phyloP scores from a whole-genome alignment of 1,284 basidiomycete species.

The Tylopilus sp. region DNA sequence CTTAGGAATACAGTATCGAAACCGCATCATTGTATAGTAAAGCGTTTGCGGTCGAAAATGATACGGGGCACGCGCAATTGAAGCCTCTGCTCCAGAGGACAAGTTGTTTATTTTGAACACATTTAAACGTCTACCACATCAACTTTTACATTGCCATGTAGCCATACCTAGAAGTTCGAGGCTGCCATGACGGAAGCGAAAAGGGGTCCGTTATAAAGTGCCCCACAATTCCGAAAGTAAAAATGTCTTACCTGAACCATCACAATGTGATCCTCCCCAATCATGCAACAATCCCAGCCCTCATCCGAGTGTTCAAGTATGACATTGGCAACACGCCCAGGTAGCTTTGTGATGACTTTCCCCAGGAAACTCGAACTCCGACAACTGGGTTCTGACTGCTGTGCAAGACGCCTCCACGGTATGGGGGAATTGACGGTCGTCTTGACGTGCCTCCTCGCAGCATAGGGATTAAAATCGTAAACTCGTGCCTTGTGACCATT shows the following conservation, averaged over 20 bases:
- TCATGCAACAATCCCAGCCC: slow-evolving; percentile 32
- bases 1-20: background rate
- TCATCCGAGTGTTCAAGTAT: slow-evolving; percentile 9
- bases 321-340: slow-evolving; percentile 27
- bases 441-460: slow-evolving; percentile 16
- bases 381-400: slow-evolving; percentile 1
- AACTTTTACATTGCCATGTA: slow-evolving; percentile 30
- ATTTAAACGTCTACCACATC: background rate
- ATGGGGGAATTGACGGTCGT: slow-evolving; percentile 6
- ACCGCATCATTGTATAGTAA: background rate
- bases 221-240: background rate
- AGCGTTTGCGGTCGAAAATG: background rate
- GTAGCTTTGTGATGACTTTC: slow-evolving; percentile 22
- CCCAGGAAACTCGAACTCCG: slow-evolving; percentile 15
- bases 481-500: slow-evolving; percentile 15
- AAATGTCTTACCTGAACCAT: slow-evolving; percentile 28
- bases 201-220: slow-evolving; percentile 4
- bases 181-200: slow-evolving; percentile 9
- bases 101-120: slow-evolving; percentile 12
- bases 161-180: slow-evolving; percentile 14
- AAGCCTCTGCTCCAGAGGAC: slow-evolving; percentile 24
- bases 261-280: slow-evolving; percentile 32
- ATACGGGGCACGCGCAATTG: slow-evolving; percentile 21
- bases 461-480: slow-evolving; percentile 32
- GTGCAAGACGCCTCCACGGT: slow-evolving; percentile 20